Evolutionary conservation across 2,329 filamentous ascomycete genomes (phyloP).

Genomic region (Pseudocercospora macadamiae): DNA sequence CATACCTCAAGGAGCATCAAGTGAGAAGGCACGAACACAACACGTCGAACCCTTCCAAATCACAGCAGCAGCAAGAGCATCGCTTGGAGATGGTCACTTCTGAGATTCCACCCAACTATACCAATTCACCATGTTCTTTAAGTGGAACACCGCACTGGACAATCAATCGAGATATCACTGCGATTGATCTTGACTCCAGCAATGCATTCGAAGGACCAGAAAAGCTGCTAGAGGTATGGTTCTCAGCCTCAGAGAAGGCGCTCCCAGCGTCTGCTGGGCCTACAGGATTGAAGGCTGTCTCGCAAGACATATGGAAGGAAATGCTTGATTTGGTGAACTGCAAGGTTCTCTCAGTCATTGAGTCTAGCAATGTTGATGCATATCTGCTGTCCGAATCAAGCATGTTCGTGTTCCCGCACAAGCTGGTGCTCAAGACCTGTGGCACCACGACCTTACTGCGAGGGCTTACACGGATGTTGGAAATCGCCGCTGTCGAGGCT

Average conservation of each 20-base stretch:
- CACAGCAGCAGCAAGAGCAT: constrained; percentile 8
- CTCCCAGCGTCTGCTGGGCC: constrained; percentile 72
- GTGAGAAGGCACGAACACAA: constrained; percentile 2
- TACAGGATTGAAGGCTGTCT: constrained; percentile 82
- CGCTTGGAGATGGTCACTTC: constrained; percentile 77
- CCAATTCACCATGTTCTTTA: constrained; percentile 71
- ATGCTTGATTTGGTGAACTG: constrained; percentile 99
- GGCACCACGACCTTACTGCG: constrained; percentile 92
- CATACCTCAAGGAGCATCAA: constrained; percentile 3
- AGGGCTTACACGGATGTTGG: constrained; percentile 85
- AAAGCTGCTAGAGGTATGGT: constrained; percentile 98
- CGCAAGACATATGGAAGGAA: constrained; percentile 83
- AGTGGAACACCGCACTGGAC: constrained; percentile 86
- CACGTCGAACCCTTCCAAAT: neutral
- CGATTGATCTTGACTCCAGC: constrained; percentile 84
- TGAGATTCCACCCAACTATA: constrained; percentile 78
- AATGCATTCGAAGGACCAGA: constrained; percentile 98
- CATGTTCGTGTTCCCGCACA: constrained; percentile 99
- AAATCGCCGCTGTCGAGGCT: constrained; percentile 83
- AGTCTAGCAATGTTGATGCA: constrained; percentile 91
- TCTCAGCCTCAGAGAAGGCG: constrained; percentile 75
- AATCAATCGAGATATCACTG: constrained; percentile 91
- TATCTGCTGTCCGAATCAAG: constrained; percentile 98
- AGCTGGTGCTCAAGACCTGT: constrained; percentile 97
- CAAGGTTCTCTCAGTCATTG: constrained; percentile 92